phyloP scores from a whole-genome alignment of 768 basidiomycete species.

The Epithele typhae region DNA sequence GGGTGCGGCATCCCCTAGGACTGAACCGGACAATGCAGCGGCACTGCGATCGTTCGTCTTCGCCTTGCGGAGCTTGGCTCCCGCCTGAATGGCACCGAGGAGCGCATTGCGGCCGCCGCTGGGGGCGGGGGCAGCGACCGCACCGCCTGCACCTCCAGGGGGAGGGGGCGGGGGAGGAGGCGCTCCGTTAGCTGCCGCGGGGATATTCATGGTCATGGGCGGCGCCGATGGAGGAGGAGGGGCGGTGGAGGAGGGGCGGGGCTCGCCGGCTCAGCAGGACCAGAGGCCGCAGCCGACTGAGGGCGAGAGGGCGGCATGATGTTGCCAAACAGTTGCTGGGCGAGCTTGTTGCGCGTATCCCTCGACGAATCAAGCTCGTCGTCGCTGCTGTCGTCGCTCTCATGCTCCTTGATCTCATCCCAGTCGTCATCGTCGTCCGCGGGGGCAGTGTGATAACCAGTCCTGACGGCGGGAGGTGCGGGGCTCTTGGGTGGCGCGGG shows the following conservation, averaged over 20 bases:
- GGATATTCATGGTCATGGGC: slow-evolving; percentile 20
- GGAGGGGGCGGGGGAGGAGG: slow-evolving; percentile 31
- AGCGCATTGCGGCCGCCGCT: slow-evolving; percentile 60
- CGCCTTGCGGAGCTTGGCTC: slow-evolving; percentile 65
- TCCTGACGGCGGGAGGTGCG: slow-evolving; percentile 47
- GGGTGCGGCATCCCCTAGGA: slow-evolving; percentile 70
- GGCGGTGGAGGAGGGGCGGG: slow-evolving; percentile 34
- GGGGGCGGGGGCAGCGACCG: slow-evolving; percentile 28
- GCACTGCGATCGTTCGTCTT: slow-evolving; percentile 82
- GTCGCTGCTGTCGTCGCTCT: slow-evolving; percentile 66
- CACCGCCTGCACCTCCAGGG: slow-evolving; percentile 26
- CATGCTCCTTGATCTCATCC: slow-evolving; percentile 77
- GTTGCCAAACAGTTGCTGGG: slow-evolving; percentile 72
- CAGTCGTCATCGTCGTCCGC: slow-evolving; percentile 69
- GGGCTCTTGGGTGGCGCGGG: slow-evolving; percentile 46
- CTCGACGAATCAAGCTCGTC: slow-evolving; percentile 73
- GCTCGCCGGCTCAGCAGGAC: slow-evolving; percentile 20
- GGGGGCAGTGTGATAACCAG: slow-evolving; percentile 60
- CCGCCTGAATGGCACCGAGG: slow-evolving; percentile 75
- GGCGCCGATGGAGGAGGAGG: slow-evolving; percentile 39
- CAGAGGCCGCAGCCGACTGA: slow-evolving; percentile 43
- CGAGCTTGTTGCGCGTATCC: slow-evolving; percentile 63
- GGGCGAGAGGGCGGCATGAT: slow-evolving; percentile 57
- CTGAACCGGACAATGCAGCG: slow-evolving; percentile 64
- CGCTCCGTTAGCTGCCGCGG: slow-evolving; percentile 22